Evolutionary conservation across 306 rosid species (phyloP), one percentile per base, ranked within the genome.

Genomic region (Gleditsia sinensis): DNA sequence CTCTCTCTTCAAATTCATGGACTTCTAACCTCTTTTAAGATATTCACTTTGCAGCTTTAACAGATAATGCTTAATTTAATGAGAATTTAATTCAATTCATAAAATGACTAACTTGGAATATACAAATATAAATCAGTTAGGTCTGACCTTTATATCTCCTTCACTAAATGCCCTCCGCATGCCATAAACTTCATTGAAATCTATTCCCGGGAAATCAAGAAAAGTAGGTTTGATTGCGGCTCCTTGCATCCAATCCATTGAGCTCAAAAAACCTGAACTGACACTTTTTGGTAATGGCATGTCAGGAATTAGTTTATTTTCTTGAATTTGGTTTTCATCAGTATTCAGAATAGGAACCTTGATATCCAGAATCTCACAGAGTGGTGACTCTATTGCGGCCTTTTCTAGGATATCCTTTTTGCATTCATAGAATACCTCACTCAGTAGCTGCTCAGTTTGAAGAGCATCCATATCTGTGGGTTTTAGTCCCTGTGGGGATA

Each of bases 161-260:
- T 95, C 99, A 20, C 99, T 95, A 77, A 25, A 87, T 21, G 99
- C 87, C 76, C 96, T 85, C 7, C 99, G 88, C 91, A 92, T 92
- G 69, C 98, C 93, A 75, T 82, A 89, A 58, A 66, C 96, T 55
- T 85, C 82, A 69, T 72, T 61, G 21, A 94, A 73, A 86, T 91
- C 93, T 74, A 94, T 67, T 70, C 81, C 94, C 6, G 89, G 83
- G 72, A 92, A 77, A 28, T 92, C 91, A 69, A 88, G 64, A 72
- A 92, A 85, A 81, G 75, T 73, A 8, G 96, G 90, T 43, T 82
- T 87, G 49, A 87, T 71, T 55, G 87, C 68, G 69, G 85, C 71
- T 73, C 87, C 92, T 30, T 81, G 93, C 82, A 90, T 76, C 96
- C 96, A 86, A 2, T 92, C 96, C 91, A 86, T 86, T 21, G 99